These are phyloP conservation scores for Neofusicoccum parvum DNA, from an alignment of 2,329 filamentous ascomycete species.

Conservation along the genomic window DNA sequence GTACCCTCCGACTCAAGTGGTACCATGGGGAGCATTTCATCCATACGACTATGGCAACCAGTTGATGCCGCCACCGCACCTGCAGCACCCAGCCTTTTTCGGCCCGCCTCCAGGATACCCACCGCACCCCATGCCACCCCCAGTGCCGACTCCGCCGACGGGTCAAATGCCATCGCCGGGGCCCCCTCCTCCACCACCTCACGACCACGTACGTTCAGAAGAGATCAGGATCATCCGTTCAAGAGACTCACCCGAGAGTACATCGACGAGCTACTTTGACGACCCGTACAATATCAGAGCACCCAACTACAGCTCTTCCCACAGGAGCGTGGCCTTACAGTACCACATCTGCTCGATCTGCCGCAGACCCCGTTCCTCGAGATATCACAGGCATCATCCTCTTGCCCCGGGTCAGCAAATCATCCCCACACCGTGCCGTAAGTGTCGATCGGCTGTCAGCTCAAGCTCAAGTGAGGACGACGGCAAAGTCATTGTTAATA, in stretches of 20 bases:
- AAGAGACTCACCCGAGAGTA: neutral
- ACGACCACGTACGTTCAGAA: constrained; percentile 16
- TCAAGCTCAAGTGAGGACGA: constrained; percentile 25
- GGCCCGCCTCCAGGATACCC: neutral
- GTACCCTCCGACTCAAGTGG: neutral
- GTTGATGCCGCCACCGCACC: neutral
- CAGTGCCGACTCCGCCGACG: neutral
- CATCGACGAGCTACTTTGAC: neutral
- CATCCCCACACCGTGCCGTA: constrained; percentile 31
- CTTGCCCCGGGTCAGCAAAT: constrained; percentile 36
- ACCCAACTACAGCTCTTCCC: constrained; percentile 20
- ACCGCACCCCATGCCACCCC: neutral
- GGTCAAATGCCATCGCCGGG: neutral
- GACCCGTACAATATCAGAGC: constrained; percentile 24
- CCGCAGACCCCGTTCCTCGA: constrained; percentile 35
- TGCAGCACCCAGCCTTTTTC: neutral
- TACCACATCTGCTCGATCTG: constrained; percentile 41
- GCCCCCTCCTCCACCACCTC: neutral
- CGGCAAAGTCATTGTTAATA: constrained; percentile 12
- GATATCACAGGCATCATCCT: constrained; percentile 39
- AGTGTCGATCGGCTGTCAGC: constrained; percentile 32
- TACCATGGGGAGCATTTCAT: neutral
- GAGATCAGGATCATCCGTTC: constrained; percentile 21
- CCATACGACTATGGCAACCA: neutral
- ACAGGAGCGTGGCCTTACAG: neutral